phyloP scores from a whole-genome alignment of 805 yeast genomes.

The Isabelozyma heimii region DNA sequence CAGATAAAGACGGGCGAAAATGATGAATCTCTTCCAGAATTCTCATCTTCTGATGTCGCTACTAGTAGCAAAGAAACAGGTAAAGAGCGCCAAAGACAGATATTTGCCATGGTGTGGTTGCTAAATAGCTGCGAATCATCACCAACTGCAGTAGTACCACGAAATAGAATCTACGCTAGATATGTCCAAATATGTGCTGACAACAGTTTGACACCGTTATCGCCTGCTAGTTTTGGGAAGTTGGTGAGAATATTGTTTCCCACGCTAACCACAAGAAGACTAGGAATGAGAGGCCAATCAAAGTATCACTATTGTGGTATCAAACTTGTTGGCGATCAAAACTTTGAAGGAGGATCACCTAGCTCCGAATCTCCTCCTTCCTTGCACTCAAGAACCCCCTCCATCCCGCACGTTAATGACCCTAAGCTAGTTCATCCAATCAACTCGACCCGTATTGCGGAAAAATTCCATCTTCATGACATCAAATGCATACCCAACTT shows the following conservation, averaged over 20 bases:
- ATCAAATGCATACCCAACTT: slow-evolving; percentile 31
- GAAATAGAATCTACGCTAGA: slow-evolving; percentile 41
- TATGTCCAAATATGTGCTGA: slow-evolving; percentile 40
- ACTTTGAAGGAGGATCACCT: slow-evolving; percentile 10
- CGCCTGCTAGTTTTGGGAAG: slow-evolving; percentile 80
- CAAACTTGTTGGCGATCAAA: slow-evolving; percentile 38
- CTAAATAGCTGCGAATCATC: slow-evolving; percentile 60
- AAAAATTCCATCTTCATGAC: slow-evolving; percentile 8
- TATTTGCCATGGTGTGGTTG: slow-evolving; percentile 81
- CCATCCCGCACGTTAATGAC: slow-evolving; percentile 3
- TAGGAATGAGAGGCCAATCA: slow-evolving; percentile 80
- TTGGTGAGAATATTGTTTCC: slow-evolving; percentile 67
- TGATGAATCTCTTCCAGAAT: slow-evolving; percentile 11
- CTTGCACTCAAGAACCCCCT: not conserved
- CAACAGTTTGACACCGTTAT: slow-evolving; percentile 51
- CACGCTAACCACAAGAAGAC: slow-evolving; percentile 64
- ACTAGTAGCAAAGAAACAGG: slow-evolving; percentile 7
- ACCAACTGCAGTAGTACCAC: slow-evolving; percentile 40
- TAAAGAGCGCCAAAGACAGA: slow-evolving; percentile 64
- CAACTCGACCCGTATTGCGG: slow-evolving; percentile 4
- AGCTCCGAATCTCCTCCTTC: slow-evolving; percentile 4
- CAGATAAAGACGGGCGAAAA: slow-evolving; percentile 44
- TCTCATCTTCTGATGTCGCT: slow-evolving; percentile 1
- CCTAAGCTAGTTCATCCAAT: slow-evolving; percentile 4
- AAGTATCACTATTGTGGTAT: slow-evolving; percentile 87